These are phyloP conservation scores for Elsinoe fawcettii DNA, from an alignment of 2,329 filamentous ascomycete genomes.

Conservation along the genomic window DNA sequence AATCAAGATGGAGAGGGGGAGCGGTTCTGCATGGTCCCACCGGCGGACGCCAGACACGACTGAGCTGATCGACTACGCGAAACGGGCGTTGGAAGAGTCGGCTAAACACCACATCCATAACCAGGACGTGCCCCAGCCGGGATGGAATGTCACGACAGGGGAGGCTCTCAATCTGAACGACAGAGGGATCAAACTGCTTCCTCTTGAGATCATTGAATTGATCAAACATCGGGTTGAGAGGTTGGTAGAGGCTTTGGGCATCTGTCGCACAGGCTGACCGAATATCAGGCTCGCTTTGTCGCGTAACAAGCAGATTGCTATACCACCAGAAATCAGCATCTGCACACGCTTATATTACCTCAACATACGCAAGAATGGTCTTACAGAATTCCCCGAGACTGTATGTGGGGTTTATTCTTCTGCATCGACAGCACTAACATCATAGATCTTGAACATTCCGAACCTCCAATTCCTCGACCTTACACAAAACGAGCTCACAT, in stretches of 20 bases:
- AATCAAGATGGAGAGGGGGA: conserved; percentile 11
- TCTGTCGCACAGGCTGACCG: conserved; percentile 16
- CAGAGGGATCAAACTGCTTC: conserved; percentile 62
- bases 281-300: conserved; percentile 61
- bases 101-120: conserved; percentile 17
- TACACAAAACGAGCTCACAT: conserved; percentile 74
- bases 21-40: conserved; percentile 7
- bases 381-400: conserved; percentile 57
- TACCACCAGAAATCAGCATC: conserved; percentile 64
- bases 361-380: conserved; percentile 69
- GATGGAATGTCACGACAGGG: conserved; percentile 42
- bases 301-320: conserved; percentile 66
- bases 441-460: conserved; percentile 73
- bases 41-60: conserved; percentile 14
- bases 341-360: conserved; percentile 72
- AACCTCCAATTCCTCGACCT: conserved; percentile 90
- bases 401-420: conserved; percentile 38
- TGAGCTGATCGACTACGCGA: conserved; percentile 18
- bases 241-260: conserved; percentile 34
- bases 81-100: conserved; percentile 19
- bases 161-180: conserved; percentile 73
- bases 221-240: conserved; percentile 67
- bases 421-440: conserved; percentile 18
- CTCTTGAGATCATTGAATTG: conserved; percentile 66
- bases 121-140: conserved; percentile 16